phyloP scores from a whole-genome alignment of 2,329 filamentous ascomycete genomes.

The Xylariaceae sp. region DNA sequence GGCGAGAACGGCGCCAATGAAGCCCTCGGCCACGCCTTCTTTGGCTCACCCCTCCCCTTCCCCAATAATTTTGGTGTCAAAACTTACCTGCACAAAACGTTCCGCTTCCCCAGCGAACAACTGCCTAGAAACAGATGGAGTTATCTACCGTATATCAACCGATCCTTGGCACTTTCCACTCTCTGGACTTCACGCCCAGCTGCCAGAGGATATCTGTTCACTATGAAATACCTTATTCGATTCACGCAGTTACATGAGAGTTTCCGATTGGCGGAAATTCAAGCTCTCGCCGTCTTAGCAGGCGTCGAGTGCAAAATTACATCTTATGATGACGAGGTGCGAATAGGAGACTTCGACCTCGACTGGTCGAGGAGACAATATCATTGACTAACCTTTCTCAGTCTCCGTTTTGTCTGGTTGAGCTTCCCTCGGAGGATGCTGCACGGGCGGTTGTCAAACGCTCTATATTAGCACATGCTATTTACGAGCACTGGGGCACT shows the following conservation, averaged over 20 bases:
- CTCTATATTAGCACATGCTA: slow-evolving; percentile 74
- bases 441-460: slow-evolving; percentile 66
- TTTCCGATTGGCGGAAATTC: slow-evolving; percentile 81
- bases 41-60: neutral
- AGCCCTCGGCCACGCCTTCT: slow-evolving; percentile 13
- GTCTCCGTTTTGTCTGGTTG: slow-evolving; percentile 83
- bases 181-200: neutral
- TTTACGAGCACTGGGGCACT: slow-evolving; percentile 85
- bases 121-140: slow-evolving; percentile 23
- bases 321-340: slow-evolving; percentile 70
- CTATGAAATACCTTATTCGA: slow-evolving; percentile 78
- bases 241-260: slow-evolving; percentile 86
- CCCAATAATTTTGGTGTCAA: neutral
- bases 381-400: slow-evolving; percentile 35
- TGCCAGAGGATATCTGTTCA: neutral
- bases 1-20: slow-evolving; percentile 12
- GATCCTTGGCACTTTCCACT: slow-evolving; percentile 4
- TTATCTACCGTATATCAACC: slow-evolving; percentile 9
- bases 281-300: slow-evolving; percentile 70
- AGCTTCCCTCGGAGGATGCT: slow-evolving; percentile 59
- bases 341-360: slow-evolving; percentile 30
- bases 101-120: slow-evolving; percentile 6
- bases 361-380: neutral
- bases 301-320: slow-evolving; percentile 66
- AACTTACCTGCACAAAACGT: slow-evolving; percentile 4